These are phyloP conservation scores for Macrocybe gigantea DNA, from an alignment of 768 basidiomycete genomes.

Conservation along the genomic window DNA sequence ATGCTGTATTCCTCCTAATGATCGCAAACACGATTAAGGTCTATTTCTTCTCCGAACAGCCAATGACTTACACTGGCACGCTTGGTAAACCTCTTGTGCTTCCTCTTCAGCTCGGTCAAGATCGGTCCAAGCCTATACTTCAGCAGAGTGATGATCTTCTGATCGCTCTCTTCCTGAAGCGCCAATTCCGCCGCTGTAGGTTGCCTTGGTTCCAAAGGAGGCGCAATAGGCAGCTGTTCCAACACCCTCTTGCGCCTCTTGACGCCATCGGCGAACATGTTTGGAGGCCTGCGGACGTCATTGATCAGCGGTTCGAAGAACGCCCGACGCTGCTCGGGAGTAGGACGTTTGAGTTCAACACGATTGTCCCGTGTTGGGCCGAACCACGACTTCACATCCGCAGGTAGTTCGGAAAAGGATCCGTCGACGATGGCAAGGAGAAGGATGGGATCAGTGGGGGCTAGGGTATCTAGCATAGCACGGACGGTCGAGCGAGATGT, in stretches of 20 bases:
- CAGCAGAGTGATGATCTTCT: slow-evolving; percentile 69
- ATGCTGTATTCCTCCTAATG: slow-evolving; percentile 72
- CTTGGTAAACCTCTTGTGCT: slow-evolving; percentile 88
- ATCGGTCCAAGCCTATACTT: slow-evolving; percentile 91
- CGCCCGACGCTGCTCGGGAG: slow-evolving; percentile 44
- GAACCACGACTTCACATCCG: slow-evolving; percentile 90
- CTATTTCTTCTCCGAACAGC: slow-evolving; percentile 1
- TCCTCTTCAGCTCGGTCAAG: slow-evolving; percentile 82
- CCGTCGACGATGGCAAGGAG: slow-evolving; percentile 88
- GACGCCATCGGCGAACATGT: slow-evolving; percentile 84
- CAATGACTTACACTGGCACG: slow-evolving; percentile 54
- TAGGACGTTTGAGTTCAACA: slow-evolving; percentile 54
- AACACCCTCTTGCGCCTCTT: slow-evolving; percentile 78
- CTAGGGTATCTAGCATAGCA: slow-evolving; percentile 86
- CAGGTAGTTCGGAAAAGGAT: slow-evolving; percentile 57
- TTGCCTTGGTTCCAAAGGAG: slow-evolving; percentile 80
- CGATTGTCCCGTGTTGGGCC: slow-evolving; percentile 72
- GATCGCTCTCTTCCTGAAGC: slow-evolving; percentile 77
- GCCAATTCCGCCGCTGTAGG: slow-evolving; percentile 81
- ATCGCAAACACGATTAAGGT: slow-evolving; percentile 8
- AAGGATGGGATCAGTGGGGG: slow-evolving; percentile 91
- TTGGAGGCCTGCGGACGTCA: slow-evolving; percentile 72
- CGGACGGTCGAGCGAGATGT: slow-evolving; percentile 79
- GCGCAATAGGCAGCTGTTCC: slow-evolving; percentile 83
- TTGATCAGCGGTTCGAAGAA: slow-evolving; percentile 77